Evolutionary conservation across 1,139 yeast genomes (phyloP), one percentile per base, ranked within the genome.

Genomic region (Scheffersomyces titani): DNA sequence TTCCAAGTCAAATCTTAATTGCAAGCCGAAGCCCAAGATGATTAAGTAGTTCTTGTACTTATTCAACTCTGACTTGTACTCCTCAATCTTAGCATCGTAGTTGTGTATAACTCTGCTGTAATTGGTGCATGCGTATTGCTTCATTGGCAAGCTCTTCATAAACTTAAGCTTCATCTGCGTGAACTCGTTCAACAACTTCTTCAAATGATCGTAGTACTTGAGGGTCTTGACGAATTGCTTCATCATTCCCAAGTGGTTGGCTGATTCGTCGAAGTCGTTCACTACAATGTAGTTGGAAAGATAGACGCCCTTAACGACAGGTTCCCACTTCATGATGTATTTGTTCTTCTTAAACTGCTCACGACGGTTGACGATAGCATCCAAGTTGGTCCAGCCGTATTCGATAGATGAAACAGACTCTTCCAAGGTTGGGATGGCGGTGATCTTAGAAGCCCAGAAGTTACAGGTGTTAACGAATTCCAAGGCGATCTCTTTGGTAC

Each of bases 371-470:
- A 73, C 69, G 53, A 78, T 66, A 19, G 62, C 72, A 63, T 85
- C 86, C 71, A 69, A 73, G 64, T 71, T 72, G 58, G 76, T 83
- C 97, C 97, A 92, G 4, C 97, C 97, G 68, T 87, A 91, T 65
- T 92, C 97, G 51, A 86, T 82, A 51, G 90, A 89, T 1, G 92
- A 83, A 13, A 90, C 84, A 57, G 90, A 75, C 63, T 80, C 83
- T 63, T 80, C 84, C 61, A 74, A 70, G 1, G 84, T 71, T n/a
- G 97, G 97, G 40, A 90, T 87, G 18, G 92, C 89, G 16, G 96
- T 88, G 46, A 89, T 84, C 62, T 94, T 82, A 2, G 96, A 89
- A 2, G 97, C 92, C 97, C 97, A 92, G 70, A 90, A 92, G 71
- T 92, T 92, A 72, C 96, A 88, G 2, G 94, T 83, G 63, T 88